Conservation (phyloP, 306 rosid genomes). For the Cajanus cajan region DNA sequence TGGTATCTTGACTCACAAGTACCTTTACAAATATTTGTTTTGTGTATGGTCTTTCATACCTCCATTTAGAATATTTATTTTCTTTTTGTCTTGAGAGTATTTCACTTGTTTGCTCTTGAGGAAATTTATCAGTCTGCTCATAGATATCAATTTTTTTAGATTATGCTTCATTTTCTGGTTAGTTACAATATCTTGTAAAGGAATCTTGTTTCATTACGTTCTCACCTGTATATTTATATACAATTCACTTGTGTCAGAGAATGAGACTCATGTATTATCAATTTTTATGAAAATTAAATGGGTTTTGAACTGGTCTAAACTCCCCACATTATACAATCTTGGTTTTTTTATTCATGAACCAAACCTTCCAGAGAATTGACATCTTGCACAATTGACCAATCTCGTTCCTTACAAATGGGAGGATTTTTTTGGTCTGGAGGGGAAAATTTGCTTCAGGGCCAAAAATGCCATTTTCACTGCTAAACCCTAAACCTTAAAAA, state of each 20-base stretch:
- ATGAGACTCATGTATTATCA: neutral
- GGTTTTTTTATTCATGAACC: neutral
- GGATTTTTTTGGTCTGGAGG: neutral
- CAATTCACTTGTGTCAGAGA: neutral
- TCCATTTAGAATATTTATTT: neutral
- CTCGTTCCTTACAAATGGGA: neutral
- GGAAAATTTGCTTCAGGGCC: neutral
- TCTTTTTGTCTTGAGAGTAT: neutral
- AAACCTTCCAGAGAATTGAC: slow-evolving; percentile 1
- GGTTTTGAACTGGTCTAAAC: slow-evolving; percentile 9
- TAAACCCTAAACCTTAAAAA: neutral
- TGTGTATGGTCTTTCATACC: neutral
- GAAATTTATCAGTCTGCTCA: neutral
- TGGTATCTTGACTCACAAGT: slow-evolving; percentile 22
- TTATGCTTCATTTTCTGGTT: slow-evolving; percentile 4
- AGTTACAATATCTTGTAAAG: neutral
- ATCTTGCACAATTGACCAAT: neutral
- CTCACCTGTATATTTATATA: neutral
- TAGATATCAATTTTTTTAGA: neutral
- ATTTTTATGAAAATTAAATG: slow-evolving; percentile 7
- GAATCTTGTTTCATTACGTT: neutral
- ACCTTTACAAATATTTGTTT: slow-evolving; percentile 1
- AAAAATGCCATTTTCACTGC: neutral
- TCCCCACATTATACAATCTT: neutral
- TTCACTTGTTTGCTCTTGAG: slow-evolving; percentile 5